phyloP scores from a whole-genome alignment of 176 grass and related monocot genomes.

The Pontederia paniculata region DNA sequence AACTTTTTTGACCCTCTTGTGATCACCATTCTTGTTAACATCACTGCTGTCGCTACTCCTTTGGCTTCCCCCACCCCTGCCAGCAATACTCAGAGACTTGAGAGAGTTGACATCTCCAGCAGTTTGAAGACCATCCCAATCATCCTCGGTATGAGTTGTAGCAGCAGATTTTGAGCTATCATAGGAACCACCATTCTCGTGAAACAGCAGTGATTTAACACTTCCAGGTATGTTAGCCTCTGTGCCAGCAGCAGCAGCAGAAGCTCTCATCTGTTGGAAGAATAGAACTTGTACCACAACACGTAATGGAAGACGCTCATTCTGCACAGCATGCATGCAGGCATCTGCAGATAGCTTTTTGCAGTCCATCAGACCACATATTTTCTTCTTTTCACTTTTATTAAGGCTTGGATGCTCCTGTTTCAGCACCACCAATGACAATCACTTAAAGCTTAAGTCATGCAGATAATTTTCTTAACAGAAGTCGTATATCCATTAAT shows the following conservation, averaged over 20 bases:
- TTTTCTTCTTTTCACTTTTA: constrained; percentile 84
- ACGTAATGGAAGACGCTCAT: constrained; percentile 83
- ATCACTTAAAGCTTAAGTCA: too few species aligned
- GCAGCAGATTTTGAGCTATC: constrained; percentile 82
- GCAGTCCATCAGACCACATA: constrained; percentile 91
- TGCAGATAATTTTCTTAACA: too few species aligned
- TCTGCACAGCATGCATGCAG: constrained; percentile 82
- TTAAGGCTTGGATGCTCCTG: constrained; percentile 79
- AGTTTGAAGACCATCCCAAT: constrained; percentile 44
- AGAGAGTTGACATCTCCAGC: constrained; percentile 50
- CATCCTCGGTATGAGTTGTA: constrained; percentile 70
- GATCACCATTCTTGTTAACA: constrained; percentile 35
- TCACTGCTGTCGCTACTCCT: constrained; percentile 55
- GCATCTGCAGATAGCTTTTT: constrained; percentile 80
- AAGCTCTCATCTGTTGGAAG: constrained; percentile 66
- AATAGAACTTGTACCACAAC: constrained; percentile 92
- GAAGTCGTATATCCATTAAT: too few species aligned
- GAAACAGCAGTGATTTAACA: constrained; percentile 46
- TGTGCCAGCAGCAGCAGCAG: constrained; percentile 18
- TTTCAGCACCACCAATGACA: not conserved
- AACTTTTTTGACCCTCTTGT: constrained; percentile 35
- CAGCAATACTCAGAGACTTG: constrained; percentile 39
- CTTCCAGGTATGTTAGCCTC: constrained; percentile 28
- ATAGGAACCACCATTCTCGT: constrained; percentile 73
- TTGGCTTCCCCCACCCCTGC: constrained; percentile 52